phyloP scores from a whole-genome alignment of 2,329 filamentous ascomycete genomes.

The Colletotrichum tamarilloi region DNA sequence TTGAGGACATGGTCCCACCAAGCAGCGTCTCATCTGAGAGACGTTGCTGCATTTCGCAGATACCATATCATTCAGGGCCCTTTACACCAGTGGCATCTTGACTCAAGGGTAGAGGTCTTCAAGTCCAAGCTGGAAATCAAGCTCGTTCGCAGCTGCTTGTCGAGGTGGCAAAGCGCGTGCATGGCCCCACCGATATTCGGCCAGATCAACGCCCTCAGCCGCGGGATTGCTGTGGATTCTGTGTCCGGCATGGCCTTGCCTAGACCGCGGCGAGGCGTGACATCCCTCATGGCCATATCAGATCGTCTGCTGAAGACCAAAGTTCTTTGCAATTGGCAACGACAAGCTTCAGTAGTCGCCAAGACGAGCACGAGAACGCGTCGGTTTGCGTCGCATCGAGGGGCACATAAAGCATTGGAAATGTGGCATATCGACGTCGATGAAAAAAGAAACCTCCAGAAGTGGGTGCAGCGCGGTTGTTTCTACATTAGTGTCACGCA shows the following conservation, averaged over 20 bases:
- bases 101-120: slow-evolving; percentile 14
- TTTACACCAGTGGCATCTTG: slow-evolving; percentile 17
- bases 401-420: slow-evolving; percentile 1
- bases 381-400: slow-evolving; percentile 14
- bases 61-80: background rate
- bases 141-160: slow-evolving; percentile 4
- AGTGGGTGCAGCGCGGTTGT: slow-evolving; percentile 19
- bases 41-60: slow-evolving; percentile 1
- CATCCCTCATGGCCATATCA: background rate
- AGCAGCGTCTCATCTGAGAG: background rate
- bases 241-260: background rate
- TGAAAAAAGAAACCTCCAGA: background rate
- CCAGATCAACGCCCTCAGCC: background rate
- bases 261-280: background rate
- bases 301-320: slow-evolving; percentile 22
- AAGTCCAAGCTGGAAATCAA: slow-evolving; percentile 16
- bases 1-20: slow-evolving; percentile 12
- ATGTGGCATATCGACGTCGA: slow-evolving; percentile 11
- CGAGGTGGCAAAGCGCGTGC: slow-evolving; percentile 20
- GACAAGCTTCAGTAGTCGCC: background rate
- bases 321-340: slow-evolving; percentile 24
- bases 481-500: slow-evolving; percentile 15
- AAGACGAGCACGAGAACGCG: slow-evolving; percentile 7
- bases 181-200: background rate
- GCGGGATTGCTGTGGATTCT: background rate